phyloP scores from a whole-genome alignment of 495 filamentous ascomycete genomes.

The Xylaria castorea region DNA sequence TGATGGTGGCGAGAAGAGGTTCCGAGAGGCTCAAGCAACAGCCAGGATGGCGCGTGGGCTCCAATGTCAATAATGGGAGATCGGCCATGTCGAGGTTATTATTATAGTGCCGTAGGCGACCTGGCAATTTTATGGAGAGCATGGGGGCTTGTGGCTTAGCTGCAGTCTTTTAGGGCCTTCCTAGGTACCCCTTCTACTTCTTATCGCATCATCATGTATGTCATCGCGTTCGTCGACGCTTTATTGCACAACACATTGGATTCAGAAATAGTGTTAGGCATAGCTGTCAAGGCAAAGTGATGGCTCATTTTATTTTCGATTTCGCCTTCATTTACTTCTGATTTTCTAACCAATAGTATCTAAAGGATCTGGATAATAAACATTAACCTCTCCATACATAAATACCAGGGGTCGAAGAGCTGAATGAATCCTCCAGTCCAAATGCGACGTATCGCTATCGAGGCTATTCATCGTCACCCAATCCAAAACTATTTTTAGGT shows the following conservation, averaged over 20 bases:
- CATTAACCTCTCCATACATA: not conserved
- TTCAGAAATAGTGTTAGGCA: not conserved
- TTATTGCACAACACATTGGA: not conserved
- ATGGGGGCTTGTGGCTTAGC: not conserved
- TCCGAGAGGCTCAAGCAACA: slow-evolving; percentile 18
- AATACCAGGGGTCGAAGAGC: not conserved
- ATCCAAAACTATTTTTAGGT: not conserved
- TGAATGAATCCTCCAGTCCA: not conserved
- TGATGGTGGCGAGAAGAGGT: slow-evolving; percentile 10
- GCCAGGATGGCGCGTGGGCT: slow-evolving; percentile 9
- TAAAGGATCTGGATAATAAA: not conserved
- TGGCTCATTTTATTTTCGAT: not conserved
- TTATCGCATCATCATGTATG: too few relatives aligned
- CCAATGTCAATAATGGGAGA: slow-evolving; percentile 15
- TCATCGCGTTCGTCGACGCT: not conserved
- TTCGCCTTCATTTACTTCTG: not conserved
- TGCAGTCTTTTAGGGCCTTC: not conserved
- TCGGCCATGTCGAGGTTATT: slow-evolving; percentile 32
- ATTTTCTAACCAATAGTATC: not conserved
- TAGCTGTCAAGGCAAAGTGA: not conserved
- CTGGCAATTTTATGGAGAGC: not conserved
- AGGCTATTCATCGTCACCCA: not conserved
- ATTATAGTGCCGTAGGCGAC: not conserved
- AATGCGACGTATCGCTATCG: not conserved
- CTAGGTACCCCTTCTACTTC: not conserved